Base-by-base conservation (phyloP, 78 protist species). In the Ministeria vibrans region DNA sequence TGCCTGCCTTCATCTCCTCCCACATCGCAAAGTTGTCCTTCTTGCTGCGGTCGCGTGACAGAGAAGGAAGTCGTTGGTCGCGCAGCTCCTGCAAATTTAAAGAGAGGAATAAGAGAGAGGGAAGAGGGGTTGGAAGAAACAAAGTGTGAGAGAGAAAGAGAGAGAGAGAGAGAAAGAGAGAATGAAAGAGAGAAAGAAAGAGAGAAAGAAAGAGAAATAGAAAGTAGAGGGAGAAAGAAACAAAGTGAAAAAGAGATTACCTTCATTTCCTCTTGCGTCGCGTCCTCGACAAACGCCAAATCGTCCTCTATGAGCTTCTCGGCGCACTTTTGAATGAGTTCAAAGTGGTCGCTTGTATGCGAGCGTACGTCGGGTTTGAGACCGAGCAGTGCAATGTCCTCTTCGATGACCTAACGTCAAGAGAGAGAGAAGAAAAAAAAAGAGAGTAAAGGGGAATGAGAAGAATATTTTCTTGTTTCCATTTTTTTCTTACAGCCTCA, bases 281-380 rank as follows among this genome's bases (percentile, higher is more conserved):
- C 71, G 77, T 4, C 0, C n/a, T n/a, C n/a, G n/a, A n/a, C 22
- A 62, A 59, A 34, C 53, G 7, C 49, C 15, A 15, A 71, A 59
- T 30, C 20, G n/a, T 25, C 71, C 6, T 90, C 27, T 34, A 97
- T 34, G 84, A 97, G 11, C 76, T 84, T 1, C 43, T 62, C 70
- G n/a, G 82, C 82, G 38, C 61, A 23, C 30, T 77, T 80, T 22
- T 46, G 1, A 53, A 94, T 34, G 44, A 49, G 2, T 20, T 80
- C 94, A 74, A 98, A 97, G 64, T 86, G 62, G 72, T 96, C 98
- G 20, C 96, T 91, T 25, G 99, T 94, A 87, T 96, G 83, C 38
- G 99, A 80, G 18, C 80, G 53, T 32, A 15, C 38, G 62, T 82
- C 87, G 18, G 62, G 55, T 15, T 36, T 71, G 78, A 94, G 83